Evolutionary conservation across 2,329 filamentous ascomycete species (phyloP), one percentile per base, ranked within the genome.

Genomic region (Fusarium foetens): DNA sequence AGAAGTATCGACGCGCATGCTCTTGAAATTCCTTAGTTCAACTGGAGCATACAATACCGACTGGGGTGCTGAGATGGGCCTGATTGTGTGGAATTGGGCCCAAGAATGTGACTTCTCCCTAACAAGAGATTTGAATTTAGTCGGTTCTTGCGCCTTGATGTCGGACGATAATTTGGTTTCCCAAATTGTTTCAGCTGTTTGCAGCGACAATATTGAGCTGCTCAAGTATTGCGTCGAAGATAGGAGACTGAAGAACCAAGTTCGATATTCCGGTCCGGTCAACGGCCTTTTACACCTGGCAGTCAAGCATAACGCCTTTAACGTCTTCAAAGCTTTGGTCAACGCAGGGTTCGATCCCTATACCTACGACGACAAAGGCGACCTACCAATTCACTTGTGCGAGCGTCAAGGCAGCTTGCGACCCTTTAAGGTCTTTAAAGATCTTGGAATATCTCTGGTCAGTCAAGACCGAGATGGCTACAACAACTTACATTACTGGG

Each of bases 181-280:
- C 6, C 42, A 27, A 13, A 7, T 48, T 1, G 2, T 33, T 0
- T n/a, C 17, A 31, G 66, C 66, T 14, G 16, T 68, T 4, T 38
- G 19, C 6, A 27, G 21, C 17, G 14, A 63, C 1, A 25, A 41
- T 14, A n/a, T 7, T 3, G 10, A 25, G 0, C 2, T 14, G 4
- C 19, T 62, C 12, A 23, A 42, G 1, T 13, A 23, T 13, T 69
- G 38, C 10, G 9, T 66, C 3, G 2, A 3, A 4, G 54, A 68
- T 13, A 51, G 1, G 0, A 13, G 61, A 16, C 2, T 68, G 9
- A 21, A 3, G 3, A 29, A 43, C 5, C 25, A 41, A n/a, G 17
- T 33, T 13, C n/a, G 36, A 6, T 13, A 36, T 3, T 35, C 33
- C 0, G 35, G 46, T 0, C 14, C 4, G 0, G 36, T 29, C 0